phyloP scores from a whole-genome alignment of 108 stramenopile species.

The Epithemia pelagica region DNA sequence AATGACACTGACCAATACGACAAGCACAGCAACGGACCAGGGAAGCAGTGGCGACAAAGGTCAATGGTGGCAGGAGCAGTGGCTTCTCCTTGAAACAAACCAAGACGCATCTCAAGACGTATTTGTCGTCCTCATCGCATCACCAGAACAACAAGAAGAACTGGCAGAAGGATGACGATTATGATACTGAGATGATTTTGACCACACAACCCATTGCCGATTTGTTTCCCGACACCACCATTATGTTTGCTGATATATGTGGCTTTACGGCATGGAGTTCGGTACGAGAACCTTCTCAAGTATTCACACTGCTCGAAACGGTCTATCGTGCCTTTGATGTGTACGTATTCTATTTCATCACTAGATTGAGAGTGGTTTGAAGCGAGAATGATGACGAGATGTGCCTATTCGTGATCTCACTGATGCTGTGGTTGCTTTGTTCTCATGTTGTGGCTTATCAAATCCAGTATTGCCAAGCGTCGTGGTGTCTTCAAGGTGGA shows the following conservation, averaged over 20 bases:
- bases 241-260: constrained; percentile 10
- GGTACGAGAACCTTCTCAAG: constrained; percentile 11
- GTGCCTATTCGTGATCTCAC: background rate
- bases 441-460: background rate
- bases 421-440: background rate
- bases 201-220: constrained; percentile 11
- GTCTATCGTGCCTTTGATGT: constrained; percentile 9
- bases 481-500: constrained; percentile 13
- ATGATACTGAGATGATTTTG: background rate
- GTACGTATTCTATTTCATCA: too few relatives aligned
- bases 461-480: background rate
- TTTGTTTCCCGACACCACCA: constrained; percentile 6
- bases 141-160: background rate
- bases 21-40: too few relatives aligned
- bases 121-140: background rate
- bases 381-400: background rate
- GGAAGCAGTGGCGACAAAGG: too few relatives aligned
- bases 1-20: background rate
- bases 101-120: background rate
- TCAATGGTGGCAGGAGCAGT: too few relatives aligned
- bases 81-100: background rate
- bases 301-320: constrained; percentile 10
- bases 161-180: background rate
- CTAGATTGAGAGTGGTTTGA: background rate
- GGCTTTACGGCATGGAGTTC: constrained; percentile 15